phyloP scores from a whole-genome alignment of 148 eudicot genomes.

The Dianthus caryophyllus region DNA sequence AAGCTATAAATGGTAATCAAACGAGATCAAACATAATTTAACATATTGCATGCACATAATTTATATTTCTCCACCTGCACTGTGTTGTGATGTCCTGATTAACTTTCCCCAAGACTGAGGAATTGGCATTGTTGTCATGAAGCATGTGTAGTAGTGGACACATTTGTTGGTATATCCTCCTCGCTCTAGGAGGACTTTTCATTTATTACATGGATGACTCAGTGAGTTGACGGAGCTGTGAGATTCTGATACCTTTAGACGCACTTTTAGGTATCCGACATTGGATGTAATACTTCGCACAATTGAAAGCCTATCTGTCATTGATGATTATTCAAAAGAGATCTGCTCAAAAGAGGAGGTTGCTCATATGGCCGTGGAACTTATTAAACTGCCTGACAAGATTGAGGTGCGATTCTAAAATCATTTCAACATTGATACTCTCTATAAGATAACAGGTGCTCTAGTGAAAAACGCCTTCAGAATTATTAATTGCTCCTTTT shows the following conservation, averaged over 20 bases:
- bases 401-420: constrained; percentile 48
- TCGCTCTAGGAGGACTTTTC: background rate
- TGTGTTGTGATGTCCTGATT: background rate
- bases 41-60: background rate
- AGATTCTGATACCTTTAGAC: constrained; percentile 2
- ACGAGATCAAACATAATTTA: background rate
- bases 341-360: constrained; percentile 62
- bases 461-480: background rate
- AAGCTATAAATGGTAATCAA: background rate
- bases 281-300: constrained; percentile 73
- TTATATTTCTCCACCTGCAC: background rate
- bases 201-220: background rate
- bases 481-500: background rate
- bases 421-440: background rate
- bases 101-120: background rate
- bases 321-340: constrained; percentile 64
- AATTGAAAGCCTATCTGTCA: constrained; percentile 72
- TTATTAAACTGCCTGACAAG: constrained; percentile 80
- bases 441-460: background rate
- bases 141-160: background rate
- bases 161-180: background rate
- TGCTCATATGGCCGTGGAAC: constrained; percentile 49
- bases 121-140: background rate
- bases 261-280: constrained; percentile 57
- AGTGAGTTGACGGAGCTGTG: background rate